Evolutionary conservation across 140 eudicot species (phyloP).

Genomic region (Bidens hawaiensis): DNA sequence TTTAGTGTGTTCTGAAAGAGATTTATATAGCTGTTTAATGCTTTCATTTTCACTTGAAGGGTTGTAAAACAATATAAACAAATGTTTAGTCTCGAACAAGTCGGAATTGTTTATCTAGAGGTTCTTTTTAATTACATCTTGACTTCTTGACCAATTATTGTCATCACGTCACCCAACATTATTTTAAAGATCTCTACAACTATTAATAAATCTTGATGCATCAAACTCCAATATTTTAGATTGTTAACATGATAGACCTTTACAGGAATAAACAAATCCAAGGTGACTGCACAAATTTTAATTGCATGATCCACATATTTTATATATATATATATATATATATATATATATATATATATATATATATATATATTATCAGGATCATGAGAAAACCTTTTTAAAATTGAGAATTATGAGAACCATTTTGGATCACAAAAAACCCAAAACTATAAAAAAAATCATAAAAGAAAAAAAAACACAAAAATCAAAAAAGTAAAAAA

Average conservation of each 20-base stretch:
- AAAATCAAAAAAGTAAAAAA: too few relatives aligned
- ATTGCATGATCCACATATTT: too few relatives aligned
- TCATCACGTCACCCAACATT: slow-evolving; percentile 4
- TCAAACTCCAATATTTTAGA: background rate
- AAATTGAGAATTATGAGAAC: too few relatives aligned
- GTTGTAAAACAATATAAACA: background rate
- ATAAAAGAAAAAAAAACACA: too few relatives aligned
- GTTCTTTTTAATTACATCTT: background rate
- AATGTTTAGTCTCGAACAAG: background rate
- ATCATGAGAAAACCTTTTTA: too few relatives aligned
- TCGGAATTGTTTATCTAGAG: background rate
- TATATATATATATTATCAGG: too few relatives aligned
- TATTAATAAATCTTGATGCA: background rate
- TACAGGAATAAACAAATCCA: background rate
- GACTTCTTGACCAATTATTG: slow-evolving; percentile 1
- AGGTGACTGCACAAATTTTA: background rate
- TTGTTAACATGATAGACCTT: background rate
- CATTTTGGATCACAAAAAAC: too few relatives aligned
- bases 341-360: too few relatives aligned
- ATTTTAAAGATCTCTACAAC: background rate
- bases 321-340: too few relatives aligned
- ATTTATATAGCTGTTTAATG: background rate
- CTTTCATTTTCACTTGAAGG: background rate
- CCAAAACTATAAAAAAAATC: too few relatives aligned
- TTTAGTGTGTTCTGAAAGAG: background rate